Evolutionary conservation across 495 filamentous ascomycete genomes (phyloP).

Genomic region (Penicillium pulvis): DNA sequence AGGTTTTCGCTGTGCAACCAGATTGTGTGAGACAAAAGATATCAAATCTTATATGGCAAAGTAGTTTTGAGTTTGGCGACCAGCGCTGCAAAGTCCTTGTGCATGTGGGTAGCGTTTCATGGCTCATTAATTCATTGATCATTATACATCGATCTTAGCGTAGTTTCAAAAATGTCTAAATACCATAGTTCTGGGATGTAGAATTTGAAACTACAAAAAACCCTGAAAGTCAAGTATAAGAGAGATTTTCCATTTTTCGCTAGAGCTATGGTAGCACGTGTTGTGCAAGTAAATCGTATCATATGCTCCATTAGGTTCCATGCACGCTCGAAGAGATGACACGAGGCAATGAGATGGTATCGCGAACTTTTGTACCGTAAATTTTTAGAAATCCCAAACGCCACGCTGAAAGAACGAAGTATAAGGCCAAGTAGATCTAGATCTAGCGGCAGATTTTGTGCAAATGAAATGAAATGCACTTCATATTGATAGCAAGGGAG

Average conservation of each 20-base stretch:
- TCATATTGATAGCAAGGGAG: not conserved
- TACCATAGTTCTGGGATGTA: too few relatives aligned
- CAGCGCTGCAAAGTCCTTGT: too few relatives aligned
- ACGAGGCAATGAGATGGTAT: conserved; percentile 24
- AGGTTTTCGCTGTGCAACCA: not conserved
- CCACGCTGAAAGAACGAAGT: conserved; percentile 28
- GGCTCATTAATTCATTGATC: too few relatives aligned
- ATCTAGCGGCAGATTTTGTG: conserved; percentile 1
- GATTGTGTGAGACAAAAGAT: not conserved
- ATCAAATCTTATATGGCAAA: too few relatives aligned
- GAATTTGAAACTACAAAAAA: not conserved
- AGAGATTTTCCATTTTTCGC: conserved; percentile 18
- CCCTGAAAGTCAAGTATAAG: conserved; percentile 2
- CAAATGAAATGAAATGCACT: conserved; percentile 1
- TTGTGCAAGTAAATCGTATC: conserved; percentile 6
- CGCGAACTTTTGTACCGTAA: conserved; percentile 22
- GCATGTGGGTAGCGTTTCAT: too few relatives aligned
- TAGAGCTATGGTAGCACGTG: conserved; percentile 11
- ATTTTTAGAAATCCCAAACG: conserved; percentile 19
- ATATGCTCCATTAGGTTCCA: conserved; percentile 7
- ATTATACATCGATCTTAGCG: too few relatives aligned
- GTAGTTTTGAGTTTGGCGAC: too few relatives aligned
- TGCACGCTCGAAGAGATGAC: conserved; percentile 18
- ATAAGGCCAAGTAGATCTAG: conserved; percentile 10
- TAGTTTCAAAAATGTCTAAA: too few relatives aligned